Conservation (phyloP, 176 grass and related monocot species). For the Elaeis guineensis region DNA sequence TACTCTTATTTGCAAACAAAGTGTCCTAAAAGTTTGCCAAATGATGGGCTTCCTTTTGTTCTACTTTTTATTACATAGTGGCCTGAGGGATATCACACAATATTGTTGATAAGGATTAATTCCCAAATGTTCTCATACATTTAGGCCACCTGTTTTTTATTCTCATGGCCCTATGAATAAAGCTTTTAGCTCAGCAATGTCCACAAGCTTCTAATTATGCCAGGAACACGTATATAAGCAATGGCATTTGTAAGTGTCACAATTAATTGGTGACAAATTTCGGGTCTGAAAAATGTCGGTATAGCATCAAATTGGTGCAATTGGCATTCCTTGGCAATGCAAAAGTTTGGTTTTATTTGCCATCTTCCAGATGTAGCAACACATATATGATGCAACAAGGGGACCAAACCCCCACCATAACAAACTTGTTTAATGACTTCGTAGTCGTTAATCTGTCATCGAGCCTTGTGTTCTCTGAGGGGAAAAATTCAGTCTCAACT, state of each 20-base stretch:
- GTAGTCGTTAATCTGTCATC: background rate
- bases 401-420: slow-evolving; percentile 26
- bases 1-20: slow-evolving; percentile 4
- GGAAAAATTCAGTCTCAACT: slow-evolving; percentile 34
- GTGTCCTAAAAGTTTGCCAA: slow-evolving; percentile 21
- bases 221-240: no score
- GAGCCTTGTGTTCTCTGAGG: no score
- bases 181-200: no score
- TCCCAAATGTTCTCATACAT: no score
- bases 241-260: no score
- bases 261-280: no score
- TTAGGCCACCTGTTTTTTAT: no score
- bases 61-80: no score
- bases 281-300: slow-evolving; percentile 3
- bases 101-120: no score
- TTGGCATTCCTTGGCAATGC: slow-evolving; percentile 39
- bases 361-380: slow-evolving; percentile 9
- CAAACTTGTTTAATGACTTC: slow-evolving; percentile 10
- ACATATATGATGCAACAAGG: slow-evolving; percentile 2
- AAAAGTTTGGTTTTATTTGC: slow-evolving; percentile 43
- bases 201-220: no score
- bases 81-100: no score
- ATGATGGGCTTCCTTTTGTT: slow-evolving; percentile 16
- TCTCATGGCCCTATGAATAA: no score
- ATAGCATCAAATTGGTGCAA: background rate